These are phyloP conservation scores for Trametes hirsuta DNA, from an alignment of 1,284 basidiomycete species.

Conservation along the genomic window DNA sequence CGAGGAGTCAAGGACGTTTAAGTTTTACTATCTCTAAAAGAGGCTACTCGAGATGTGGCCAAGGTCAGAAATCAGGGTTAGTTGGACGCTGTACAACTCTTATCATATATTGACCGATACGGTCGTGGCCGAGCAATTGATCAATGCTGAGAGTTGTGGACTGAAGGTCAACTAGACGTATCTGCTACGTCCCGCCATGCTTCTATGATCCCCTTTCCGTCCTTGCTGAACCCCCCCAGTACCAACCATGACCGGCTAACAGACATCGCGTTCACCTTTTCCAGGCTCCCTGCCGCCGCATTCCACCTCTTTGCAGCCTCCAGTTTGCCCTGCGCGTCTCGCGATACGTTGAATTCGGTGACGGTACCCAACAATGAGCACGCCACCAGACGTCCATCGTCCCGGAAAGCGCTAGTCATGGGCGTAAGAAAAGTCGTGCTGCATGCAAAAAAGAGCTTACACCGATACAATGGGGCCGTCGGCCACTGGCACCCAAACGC, in stretches of 20 bases:
- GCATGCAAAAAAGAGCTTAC: slow-evolving; percentile 42
- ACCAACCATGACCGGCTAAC: slow-evolving; percentile 47
- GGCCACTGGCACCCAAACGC: slow-evolving; percentile 53
- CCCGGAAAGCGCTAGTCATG: slow-evolving; percentile 51
- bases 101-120: too few species aligned
- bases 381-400: slow-evolving; percentile 46
- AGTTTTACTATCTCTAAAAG: too few species aligned
- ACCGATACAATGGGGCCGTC: slow-evolving; percentile 72
- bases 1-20: too few species aligned
- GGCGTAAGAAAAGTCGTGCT: slow-evolving; percentile 9
- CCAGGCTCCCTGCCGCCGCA: slow-evolving; percentile 41
- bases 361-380: slow-evolving; percentile 66
- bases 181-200: slow-evolving; percentile 44
- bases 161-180: background rate
- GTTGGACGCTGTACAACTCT: too few species aligned
- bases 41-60: too few species aligned
- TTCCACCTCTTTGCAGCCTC: slow-evolving; percentile 49
- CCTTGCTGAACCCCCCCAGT: slow-evolving; percentile 61
- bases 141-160: background rate
- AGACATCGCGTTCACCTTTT: slow-evolving; percentile 67
- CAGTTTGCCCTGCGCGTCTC: slow-evolving; percentile 32
- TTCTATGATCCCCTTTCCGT: slow-evolving; percentile 64
- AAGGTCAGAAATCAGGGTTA: too few species aligned
- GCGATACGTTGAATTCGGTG: slow-evolving; percentile 47
- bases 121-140: background rate